phyloP scores from a whole-genome alignment of 75 land plant species.

The Picea sitchensis region DNA sequence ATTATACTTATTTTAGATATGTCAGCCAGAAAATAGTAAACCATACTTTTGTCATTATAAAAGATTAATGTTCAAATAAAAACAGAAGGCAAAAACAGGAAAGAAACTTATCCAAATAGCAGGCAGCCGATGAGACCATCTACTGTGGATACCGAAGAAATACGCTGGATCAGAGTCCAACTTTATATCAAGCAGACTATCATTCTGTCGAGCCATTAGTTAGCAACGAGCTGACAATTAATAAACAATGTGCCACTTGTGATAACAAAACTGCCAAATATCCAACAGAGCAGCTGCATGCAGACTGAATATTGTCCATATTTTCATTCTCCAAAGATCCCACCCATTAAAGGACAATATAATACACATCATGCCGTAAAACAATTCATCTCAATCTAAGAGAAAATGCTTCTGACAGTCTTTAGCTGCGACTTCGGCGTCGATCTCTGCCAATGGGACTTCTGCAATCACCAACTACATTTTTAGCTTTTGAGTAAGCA shows the following conservation, averaged over 20 bases:
- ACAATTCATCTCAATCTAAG: not conserved
- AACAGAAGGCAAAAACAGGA: not conserved
- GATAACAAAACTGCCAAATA: slow-evolving; percentile 3
- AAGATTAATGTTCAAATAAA: not conserved
- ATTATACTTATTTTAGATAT: not conserved
- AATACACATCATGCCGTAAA: not conserved
- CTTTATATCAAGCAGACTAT: slow-evolving; percentile 7
- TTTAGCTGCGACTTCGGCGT: not conserved
- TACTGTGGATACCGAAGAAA: slow-evolving; percentile 2
- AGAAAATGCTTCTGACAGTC: not conserved
- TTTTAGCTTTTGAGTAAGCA: not conserved
- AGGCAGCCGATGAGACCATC: slow-evolving; percentile 11
- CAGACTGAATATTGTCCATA: not conserved
- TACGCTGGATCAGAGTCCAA: slow-evolving; percentile 3
- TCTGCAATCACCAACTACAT: not conserved
- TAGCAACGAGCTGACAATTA: slow-evolving; percentile 6
- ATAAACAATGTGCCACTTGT: slow-evolving; percentile 3
- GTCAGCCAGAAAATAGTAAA: not conserved
- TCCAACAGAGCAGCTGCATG: slow-evolving; percentile 9
- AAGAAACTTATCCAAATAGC: slow-evolving; percentile 6
- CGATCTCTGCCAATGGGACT: not conserved
- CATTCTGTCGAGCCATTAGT: slow-evolving; percentile 7
- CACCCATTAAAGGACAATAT: not conserved
- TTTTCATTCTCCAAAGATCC: slow-evolving; percentile 6
- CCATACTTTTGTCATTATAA: not conserved